Percentiles rank a stretch among this genome's conserved stretches.
These are phyloP conservation scores for Acanthamoeba healyi DNA, from an alignment of 208 protist species.

Conservation along the genomic window DNA sequence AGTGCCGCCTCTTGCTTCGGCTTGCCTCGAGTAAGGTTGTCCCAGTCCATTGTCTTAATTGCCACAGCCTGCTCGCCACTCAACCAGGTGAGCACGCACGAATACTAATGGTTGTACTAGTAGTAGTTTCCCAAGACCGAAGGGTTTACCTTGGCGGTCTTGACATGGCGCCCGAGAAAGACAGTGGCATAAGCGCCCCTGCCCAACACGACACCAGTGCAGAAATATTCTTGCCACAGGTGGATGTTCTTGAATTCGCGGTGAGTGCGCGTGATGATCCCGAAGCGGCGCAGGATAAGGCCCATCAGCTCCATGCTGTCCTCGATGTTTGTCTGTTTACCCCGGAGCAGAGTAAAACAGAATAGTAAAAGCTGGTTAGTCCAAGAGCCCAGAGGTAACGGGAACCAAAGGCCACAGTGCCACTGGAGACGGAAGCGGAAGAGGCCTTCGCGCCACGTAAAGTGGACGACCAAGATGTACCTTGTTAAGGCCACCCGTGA, in stretches of 20 bases:
- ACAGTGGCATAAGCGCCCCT: conserved; percentile 57
- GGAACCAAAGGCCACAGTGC: no score
- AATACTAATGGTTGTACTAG: neutral
- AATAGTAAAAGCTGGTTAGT: neutral
- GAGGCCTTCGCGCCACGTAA: no score
- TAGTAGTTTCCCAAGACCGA: neutral
- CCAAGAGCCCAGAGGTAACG: neutral
- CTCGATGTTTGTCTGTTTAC: neutral
- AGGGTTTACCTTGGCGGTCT: conserved; percentile 13
- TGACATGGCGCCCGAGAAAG: conserved; percentile 50
- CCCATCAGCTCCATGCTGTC: conserved; percentile 47
- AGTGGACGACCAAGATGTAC: conserved; percentile 7
- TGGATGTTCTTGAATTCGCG: conserved; percentile 1
- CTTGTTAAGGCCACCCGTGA: conserved; percentile 49
- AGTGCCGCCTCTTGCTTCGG: conserved; percentile 2
- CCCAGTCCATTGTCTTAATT: conserved; percentile 69
- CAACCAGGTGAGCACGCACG: neutral
- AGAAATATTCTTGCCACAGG: conserved; percentile 51
- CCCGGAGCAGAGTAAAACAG: neutral
- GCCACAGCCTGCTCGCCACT: neutral
- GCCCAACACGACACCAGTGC: conserved; percentile 49
- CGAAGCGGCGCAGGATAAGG: conserved; percentile 47
- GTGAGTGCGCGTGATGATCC: neutral
- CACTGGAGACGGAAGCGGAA: no score
- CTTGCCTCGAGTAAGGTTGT: conserved; percentile 3